These are phyloP conservation scores for Laburnicola sp. DNA, from an alignment of 2,329 filamentous ascomycete species.

Conservation along the genomic window DNA sequence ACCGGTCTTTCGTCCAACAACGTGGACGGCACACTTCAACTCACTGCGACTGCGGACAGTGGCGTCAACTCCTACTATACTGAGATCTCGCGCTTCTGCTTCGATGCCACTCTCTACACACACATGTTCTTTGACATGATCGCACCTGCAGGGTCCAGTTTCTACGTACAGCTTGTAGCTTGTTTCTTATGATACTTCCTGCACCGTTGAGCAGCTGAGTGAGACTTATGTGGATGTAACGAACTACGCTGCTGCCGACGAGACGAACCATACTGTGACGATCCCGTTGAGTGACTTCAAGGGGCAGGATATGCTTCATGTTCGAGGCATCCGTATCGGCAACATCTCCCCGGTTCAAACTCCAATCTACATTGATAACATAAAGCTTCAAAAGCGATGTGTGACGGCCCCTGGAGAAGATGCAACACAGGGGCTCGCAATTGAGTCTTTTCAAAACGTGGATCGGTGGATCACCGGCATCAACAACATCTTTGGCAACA, in stretches of 20 bases:
- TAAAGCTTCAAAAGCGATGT: slow-evolving; percentile 13
- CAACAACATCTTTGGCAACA: slow-evolving; percentile 11
- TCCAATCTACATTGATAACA: slow-evolving; percentile 11
- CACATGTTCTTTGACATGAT: slow-evolving; percentile 11
- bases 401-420: slow-evolving; percentile 7
- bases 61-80: slow-evolving; percentile 12
- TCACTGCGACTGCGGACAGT: not conserved
- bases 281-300: slow-evolving; percentile 8
- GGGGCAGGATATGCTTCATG: slow-evolving; percentile 3
- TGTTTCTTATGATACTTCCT: slow-evolving; percentile 2
- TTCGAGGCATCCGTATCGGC: slow-evolving; percentile 6
- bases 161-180: slow-evolving; percentile 7
- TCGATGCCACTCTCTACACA: slow-evolving; percentile 8
- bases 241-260: slow-evolving; percentile 9
- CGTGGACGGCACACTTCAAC: not conserved
- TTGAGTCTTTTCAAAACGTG: slow-evolving; percentile 11
- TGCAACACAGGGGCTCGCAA: slow-evolving; percentile 3
- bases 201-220: slow-evolving; percentile 1
- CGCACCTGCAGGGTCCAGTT: slow-evolving; percentile 1
- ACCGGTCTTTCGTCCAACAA: not conserved
- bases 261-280: slow-evolving; percentile 8
- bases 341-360: slow-evolving; percentile 8
- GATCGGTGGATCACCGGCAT: slow-evolving; percentile 12
- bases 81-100: slow-evolving; percentile 10
- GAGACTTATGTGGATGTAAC: slow-evolving; percentile 4